Conservation (phyloP, 208 protist genomes). For the Zelonia costaricensis region DNA sequence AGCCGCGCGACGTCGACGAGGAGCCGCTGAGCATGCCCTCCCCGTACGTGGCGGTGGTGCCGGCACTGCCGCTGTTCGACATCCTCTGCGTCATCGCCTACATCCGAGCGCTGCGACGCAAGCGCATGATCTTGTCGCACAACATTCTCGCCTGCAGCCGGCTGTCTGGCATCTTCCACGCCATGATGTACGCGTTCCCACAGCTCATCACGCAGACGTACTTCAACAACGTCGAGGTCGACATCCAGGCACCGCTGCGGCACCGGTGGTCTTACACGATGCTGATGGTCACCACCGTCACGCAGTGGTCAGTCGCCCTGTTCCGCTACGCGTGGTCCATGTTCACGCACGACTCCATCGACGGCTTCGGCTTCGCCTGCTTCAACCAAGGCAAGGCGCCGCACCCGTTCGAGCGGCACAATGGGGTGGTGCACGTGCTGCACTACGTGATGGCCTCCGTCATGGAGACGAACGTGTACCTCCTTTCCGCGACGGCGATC, state of each 20-base stretch:
- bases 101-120: constrained; percentile 26
- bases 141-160: constrained; percentile 62
- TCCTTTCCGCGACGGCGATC: constrained; percentile 31
- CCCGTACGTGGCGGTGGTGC: constrained; percentile 60
- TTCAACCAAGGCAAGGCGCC: constrained; percentile 44
- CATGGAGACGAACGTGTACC: constrained; percentile 59
- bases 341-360: constrained; percentile 61
- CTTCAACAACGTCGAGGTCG: constrained; percentile 32
- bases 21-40: constrained; percentile 47
- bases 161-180: constrained; percentile 51
- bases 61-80: constrained; percentile 73
- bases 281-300: constrained; percentile 30
- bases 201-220: constrained; percentile 71
- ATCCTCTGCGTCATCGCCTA: constrained; percentile 53
- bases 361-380: constrained; percentile 69
- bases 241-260: neutral
- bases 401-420: constrained; percentile 38
- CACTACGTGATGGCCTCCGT: constrained; percentile 54
- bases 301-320: constrained; percentile 46
- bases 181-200: constrained; percentile 58
- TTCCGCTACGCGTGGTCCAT: constrained; percentile 50
- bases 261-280: constrained; percentile 36
- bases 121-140: constrained; percentile 48
- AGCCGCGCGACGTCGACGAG: constrained; percentile 11
- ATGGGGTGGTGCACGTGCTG: constrained; percentile 35